These are phyloP conservation scores for Cercospora beticola DNA, from an alignment of 2,329 filamentous ascomycete genomes.

Conservation along the genomic window DNA sequence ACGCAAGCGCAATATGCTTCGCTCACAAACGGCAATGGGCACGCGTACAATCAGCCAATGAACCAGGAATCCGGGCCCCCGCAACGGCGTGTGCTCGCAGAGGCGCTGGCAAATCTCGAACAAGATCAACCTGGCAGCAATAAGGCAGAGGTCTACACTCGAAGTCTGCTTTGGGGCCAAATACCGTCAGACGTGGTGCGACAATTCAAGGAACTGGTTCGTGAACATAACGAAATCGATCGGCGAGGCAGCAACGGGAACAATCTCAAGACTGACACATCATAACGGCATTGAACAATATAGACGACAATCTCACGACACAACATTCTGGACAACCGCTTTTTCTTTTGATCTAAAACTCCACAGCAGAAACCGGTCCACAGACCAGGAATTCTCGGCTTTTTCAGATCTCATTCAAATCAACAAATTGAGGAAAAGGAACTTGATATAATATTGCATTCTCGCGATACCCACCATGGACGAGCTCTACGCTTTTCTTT, in stretches of 20 bases:
- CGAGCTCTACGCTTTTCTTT: constrained; percentile 11
- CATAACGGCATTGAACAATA: constrained; percentile 14
- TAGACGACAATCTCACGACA: constrained; percentile 21
- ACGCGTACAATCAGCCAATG: constrained; percentile 55
- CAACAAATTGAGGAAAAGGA: not conserved
- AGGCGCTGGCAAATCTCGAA: constrained; percentile 78
- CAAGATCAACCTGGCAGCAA: constrained; percentile 47
- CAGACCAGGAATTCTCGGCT: constrained; percentile 15
- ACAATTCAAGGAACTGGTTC: constrained; percentile 88
- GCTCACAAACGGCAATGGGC: constrained; percentile 67
- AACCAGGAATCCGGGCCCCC: constrained; percentile 33
- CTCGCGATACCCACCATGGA: constrained; percentile 24
- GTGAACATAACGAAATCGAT: constrained; percentile 52
- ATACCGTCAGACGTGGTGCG: constrained; percentile 88
- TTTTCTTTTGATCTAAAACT: constrained; percentile 13
- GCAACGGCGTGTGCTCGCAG: constrained; percentile 69
- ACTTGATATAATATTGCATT: constrained; percentile 19
- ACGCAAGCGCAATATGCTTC: constrained; percentile 86
- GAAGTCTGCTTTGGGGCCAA: constrained; percentile 90
- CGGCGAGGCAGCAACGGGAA: constrained; percentile 24
- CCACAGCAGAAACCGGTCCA: constrained; percentile 25
- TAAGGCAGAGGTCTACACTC: constrained; percentile 85
- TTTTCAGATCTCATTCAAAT: not conserved
- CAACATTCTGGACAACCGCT: constrained; percentile 11
- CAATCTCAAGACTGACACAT: constrained; percentile 22